Conservation (phyloP, 2,329 filamentous ascomycete species). For the Neopestalotiopsis sp. region DNA sequence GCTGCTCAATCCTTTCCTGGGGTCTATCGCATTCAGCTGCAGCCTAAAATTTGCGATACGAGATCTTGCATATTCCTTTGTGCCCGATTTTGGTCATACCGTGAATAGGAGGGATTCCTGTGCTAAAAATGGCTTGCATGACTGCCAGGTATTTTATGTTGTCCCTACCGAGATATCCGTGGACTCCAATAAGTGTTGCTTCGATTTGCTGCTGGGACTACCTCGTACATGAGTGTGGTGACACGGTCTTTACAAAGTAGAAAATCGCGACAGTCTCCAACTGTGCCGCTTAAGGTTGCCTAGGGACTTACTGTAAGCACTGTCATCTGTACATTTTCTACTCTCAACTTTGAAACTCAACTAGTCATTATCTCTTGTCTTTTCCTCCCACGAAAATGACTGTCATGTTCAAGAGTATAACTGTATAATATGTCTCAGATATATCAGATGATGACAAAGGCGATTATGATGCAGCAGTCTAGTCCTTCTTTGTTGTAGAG, state of each 20-base stretch:
- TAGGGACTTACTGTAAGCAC: too few relatives aligned
- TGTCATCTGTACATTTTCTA: too few relatives aligned
- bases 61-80: constrained; percentile 1
- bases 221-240: not conserved
- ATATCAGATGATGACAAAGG: too few relatives aligned
- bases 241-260: too few relatives aligned
- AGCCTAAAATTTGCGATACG: not conserved
- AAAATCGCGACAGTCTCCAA: not conserved
- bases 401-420: too few relatives aligned
- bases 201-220: not conserved
- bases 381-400: too few relatives aligned
- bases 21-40: not conserved
- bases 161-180: not conserved
- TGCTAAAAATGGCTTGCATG: constrained; percentile 4
- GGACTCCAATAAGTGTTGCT: not conserved
- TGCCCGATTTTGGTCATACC: not conserved
- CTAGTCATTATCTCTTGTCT: too few relatives aligned
- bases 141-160: not conserved
- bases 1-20: not conserved
- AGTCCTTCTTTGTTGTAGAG: too few relatives aligned
- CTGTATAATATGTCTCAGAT: too few relatives aligned
- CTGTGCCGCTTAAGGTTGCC: too few relatives aligned
- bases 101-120: not conserved
- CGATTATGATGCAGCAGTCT: too few relatives aligned
- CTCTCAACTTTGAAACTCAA: too few relatives aligned